Percentiles rank a stretch among this genome's conserved stretches.
phyloP scores from a whole-genome alignment of 306 rosid genomes.

The Coriaria nepalensis region DNA sequence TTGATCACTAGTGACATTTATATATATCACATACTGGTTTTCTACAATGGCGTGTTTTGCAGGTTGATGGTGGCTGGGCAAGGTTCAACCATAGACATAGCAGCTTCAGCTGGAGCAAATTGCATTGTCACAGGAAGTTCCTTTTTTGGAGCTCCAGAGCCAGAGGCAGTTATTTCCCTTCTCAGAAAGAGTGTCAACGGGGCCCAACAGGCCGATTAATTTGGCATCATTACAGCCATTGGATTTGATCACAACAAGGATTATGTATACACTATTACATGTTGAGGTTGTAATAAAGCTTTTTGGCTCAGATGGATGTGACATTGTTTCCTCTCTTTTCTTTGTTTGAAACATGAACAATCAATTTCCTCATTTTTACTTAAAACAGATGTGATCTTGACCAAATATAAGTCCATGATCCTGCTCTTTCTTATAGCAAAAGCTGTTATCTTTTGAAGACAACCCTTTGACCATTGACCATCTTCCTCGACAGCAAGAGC shows the following conservation, averaged over 20 bases:
- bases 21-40: no score
- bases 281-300: no score
- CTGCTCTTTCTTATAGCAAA: no score
- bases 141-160: slow-evolving; percentile 84
- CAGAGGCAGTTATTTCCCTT: slow-evolving; percentile 61
- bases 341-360: no score
- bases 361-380: no score
- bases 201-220: slow-evolving; percentile 38
- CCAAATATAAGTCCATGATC: no score
- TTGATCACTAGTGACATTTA: no score
- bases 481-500: slow-evolving; percentile 7
- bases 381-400: no score
- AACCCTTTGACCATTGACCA: no score
- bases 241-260: no score
- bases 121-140: slow-evolving; percentile 98
- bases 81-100: slow-evolving; percentile 69
- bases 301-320: background rate
- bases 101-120: slow-evolving; percentile 84
- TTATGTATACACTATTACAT: background rate
- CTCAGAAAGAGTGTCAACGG: slow-evolving; percentile 50
- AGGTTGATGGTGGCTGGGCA: slow-evolving; percentile 97
- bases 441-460: no score
- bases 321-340: background rate
- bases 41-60: slow-evolving; percentile 13
- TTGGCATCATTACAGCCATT: slow-evolving; percentile 6